phyloP scores from a whole-genome alignment of 768 basidiomycete genomes.

The Agaricus bisporus region DNA sequence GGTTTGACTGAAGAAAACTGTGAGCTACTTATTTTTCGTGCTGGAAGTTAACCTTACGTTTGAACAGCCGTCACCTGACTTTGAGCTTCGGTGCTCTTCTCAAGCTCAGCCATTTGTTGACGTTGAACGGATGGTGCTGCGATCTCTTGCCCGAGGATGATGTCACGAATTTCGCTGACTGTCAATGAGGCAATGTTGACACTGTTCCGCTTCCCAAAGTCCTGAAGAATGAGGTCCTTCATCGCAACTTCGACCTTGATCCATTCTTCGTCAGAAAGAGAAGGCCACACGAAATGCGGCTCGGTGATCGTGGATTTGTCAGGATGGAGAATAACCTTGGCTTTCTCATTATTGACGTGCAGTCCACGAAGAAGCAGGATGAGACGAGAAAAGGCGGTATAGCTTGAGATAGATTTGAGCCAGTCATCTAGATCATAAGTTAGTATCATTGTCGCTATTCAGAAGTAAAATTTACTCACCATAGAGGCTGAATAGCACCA shows the following conservation, averaged over 20 bases:
- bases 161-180: slow-evolving; percentile 93
- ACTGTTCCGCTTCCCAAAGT: slow-evolving; percentile 98
- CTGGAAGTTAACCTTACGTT: slow-evolving; percentile 45
- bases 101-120: slow-evolving; percentile 98
- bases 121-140: slow-evolving; percentile 92
- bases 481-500: slow-evolving; percentile 98
- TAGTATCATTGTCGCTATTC: neutral
- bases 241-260: slow-evolving; percentile 98
- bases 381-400: slow-evolving; percentile 97
- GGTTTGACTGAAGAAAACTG: slow-evolving; percentile 55
- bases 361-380: slow-evolving; percentile 95
- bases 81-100: slow-evolving; percentile 93
- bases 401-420: slow-evolving; percentile 98
- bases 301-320: slow-evolving; percentile 97
- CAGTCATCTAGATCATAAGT: slow-evolving; percentile 68
- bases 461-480: slow-evolving; percentile 32
- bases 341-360: slow-evolving; percentile 99
- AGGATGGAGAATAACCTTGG: slow-evolving; percentile 95
- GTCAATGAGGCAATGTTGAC: slow-evolving; percentile 98
- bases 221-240: slow-evolving; percentile 93
- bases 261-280: slow-evolving; percentile 91
- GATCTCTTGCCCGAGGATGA: slow-evolving; percentile 98
- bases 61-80: slow-evolving; percentile 94
- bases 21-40: slow-evolving; percentile 1
- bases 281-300: slow-evolving; percentile 97